phyloP scores from a whole-genome alignment of 2,329 filamentous ascomycete species.

The Botrytis tulipae region DNA sequence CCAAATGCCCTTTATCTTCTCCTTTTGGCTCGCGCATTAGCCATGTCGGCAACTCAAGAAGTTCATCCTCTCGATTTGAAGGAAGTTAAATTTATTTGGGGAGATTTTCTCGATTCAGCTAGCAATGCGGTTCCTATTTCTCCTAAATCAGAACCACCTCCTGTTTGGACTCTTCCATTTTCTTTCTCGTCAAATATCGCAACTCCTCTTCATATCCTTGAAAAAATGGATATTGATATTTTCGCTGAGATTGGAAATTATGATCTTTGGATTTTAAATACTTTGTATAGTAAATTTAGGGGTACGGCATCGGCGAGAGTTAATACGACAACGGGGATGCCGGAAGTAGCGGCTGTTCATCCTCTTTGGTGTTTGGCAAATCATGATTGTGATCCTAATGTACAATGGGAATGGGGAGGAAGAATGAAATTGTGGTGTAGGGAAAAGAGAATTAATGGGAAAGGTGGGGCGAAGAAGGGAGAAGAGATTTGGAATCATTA shows the following conservation, averaged over 20 bases:
- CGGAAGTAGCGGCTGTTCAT: constrained; percentile 90
- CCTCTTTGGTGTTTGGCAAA: constrained; percentile 96
- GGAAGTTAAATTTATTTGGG: constrained; percentile 68
- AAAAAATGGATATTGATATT: constrained; percentile 82
- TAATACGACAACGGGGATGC: constrained; percentile 71
- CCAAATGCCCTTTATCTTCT: constrained; percentile 62
- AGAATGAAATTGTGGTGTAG: constrained; percentile 69
- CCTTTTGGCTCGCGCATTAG: constrained; percentile 59
- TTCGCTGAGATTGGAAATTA: constrained; percentile 58
- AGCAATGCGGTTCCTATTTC: constrained; percentile 55
- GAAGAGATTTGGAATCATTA: constrained; percentile 94
- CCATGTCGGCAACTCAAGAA: constrained; percentile 61
- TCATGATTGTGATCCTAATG: constrained; percentile 93
- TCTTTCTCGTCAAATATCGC: constrained; percentile 75
- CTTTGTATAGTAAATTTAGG: constrained; percentile 87
- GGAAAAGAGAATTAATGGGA: constrained; percentile 54
- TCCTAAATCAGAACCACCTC: constrained; percentile 55
- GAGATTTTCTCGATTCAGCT: constrained; percentile 57
- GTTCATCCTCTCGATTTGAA: constrained; percentile 61
- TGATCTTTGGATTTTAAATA: constrained; percentile 85
- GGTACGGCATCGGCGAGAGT: constrained; percentile 87
- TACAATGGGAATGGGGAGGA: constrained; percentile 89
- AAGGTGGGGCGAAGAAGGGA: constrained; percentile 67
- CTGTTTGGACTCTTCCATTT: constrained; percentile 70
- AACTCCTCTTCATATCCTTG: constrained; percentile 71